Evolutionary conservation across 2,329 filamentous ascomycete genomes (phyloP).

Genomic region (Paracoccidioides lutzii): DNA sequence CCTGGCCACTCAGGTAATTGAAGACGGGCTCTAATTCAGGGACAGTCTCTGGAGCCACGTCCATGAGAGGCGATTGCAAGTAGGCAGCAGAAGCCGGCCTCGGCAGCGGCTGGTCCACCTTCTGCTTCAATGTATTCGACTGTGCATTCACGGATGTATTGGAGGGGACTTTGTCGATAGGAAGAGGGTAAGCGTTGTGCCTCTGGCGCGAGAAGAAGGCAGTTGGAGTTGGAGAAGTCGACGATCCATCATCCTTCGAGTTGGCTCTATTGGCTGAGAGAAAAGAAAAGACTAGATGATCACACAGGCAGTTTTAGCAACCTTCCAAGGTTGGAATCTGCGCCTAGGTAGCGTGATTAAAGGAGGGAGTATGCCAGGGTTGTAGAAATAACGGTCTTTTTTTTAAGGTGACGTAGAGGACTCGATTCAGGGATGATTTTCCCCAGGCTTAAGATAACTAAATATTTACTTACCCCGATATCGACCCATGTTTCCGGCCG

Average conservation of each 20-base stretch:
- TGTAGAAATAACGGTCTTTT: no score
- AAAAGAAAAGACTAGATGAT: conserved; percentile 2
- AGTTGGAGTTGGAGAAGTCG: neutral
- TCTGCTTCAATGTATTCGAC: neutral
- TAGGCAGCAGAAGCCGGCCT: conserved; percentile 77
- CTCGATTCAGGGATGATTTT: no score
- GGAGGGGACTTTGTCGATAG: neutral
- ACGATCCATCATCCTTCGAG: neutral
- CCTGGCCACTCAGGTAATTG: conserved; percentile 83
- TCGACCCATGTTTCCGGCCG: conserved; percentile 7
- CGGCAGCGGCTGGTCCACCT: conserved; percentile 39
- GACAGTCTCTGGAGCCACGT: conserved; percentile 62
- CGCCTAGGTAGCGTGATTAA: no score
- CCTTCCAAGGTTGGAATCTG: neutral
- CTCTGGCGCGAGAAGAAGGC: neutral
- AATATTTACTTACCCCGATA: conserved; percentile 6
- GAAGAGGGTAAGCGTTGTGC: neutral
- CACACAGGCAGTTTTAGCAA: neutral
- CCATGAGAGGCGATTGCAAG: conserved; percentile 75
- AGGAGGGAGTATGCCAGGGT: no score
- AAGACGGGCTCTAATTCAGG: conserved; percentile 93
- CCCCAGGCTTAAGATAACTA: neutral
- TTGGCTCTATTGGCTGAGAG: neutral
- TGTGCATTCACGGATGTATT: neutral
- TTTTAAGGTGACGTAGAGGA: no score